Evolutionary conservation across 148 eudicot genomes (phyloP).

Genomic region (Rhododendron ferrugineum): DNA sequence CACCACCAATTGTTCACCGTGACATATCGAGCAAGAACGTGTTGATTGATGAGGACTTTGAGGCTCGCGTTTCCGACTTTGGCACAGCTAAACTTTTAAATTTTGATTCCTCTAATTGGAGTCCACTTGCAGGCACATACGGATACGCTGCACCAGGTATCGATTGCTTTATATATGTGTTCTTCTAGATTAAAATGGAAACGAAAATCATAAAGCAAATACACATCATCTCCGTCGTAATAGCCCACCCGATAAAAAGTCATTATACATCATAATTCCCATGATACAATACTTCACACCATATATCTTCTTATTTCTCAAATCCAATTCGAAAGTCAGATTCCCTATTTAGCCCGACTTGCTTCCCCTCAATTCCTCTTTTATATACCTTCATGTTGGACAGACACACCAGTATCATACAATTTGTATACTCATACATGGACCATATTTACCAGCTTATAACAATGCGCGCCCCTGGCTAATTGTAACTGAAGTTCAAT

Average conservation of each 20-base stretch:
- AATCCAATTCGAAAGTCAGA: neutral
- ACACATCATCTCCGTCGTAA: neutral
- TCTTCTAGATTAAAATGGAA: neutral
- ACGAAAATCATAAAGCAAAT: neutral
- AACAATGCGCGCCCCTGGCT: too few relatives aligned
- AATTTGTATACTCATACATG: neutral
- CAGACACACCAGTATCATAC: neutral
- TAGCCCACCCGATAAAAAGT: neutral
- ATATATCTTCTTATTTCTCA: neutral
- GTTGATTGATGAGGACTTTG: neutral
- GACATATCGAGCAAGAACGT: too few relatives aligned
- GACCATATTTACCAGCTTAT: neutral
- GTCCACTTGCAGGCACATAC: neutral
- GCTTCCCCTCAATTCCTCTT: neutral
- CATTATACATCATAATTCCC: neutral
- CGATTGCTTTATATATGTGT: neutral
- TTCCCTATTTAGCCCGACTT: neutral
- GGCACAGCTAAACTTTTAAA: slow-evolving; percentile 2
- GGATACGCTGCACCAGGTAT: slow-evolving; percentile 6
- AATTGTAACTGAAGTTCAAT: neutral
- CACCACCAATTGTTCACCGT: too few relatives aligned
- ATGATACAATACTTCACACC: neutral
- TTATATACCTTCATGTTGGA: neutral
- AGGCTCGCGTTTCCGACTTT: slow-evolving; percentile 4
- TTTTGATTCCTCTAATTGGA: neutral